Conservation (phyloP, 2,329 filamentous ascomycete genomes). For the Helotiales sp. region DNA sequence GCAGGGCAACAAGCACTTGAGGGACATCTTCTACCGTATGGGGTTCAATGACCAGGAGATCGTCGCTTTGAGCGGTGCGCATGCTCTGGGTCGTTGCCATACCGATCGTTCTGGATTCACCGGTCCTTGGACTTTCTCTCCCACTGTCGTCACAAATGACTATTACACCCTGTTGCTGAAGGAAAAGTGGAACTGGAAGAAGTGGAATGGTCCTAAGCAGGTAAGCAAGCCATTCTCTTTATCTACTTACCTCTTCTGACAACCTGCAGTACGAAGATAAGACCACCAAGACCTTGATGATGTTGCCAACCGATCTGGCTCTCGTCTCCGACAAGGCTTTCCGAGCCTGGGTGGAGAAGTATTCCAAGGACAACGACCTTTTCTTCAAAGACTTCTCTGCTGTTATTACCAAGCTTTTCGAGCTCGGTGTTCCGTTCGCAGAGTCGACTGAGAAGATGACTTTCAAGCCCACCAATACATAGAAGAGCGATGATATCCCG, state of each 20-base stretch:
- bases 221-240: slow-evolving; percentile 33
- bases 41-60: slow-evolving; percentile 98
- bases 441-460: slow-evolving; percentile 59
- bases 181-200: slow-evolving; percentile 90
- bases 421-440: slow-evolving; percentile 89
- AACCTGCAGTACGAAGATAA: slow-evolving; percentile 75
- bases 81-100: slow-evolving; percentile 88
- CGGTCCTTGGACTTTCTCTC: slow-evolving; percentile 90
- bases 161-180: slow-evolving; percentile 85
- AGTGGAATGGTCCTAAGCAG: slow-evolving; percentile 88
- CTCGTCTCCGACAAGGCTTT: slow-evolving; percentile 88
- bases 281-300: slow-evolving; percentile 87
- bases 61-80: slow-evolving; percentile 82
- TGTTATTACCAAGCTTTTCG: slow-evolving; percentile 80
- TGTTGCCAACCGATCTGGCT: slow-evolving; percentile 91
- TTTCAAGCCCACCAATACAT: slow-evolving; percentile 58
- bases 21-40: slow-evolving; percentile 94
- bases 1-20: slow-evolving; percentile 78
- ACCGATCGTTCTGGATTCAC: slow-evolving; percentile 82
- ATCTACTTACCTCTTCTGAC: neutral
- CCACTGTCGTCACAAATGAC: slow-evolving; percentile 90
- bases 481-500: slow-evolving; percentile 19
- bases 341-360: slow-evolving; percentile 76
- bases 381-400: slow-evolving; percentile 94
- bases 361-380: slow-evolving; percentile 83